Evolutionary conservation across 176 grass and related monocot genomes (phyloP), one percentile per base, ranked within the genome.

Genomic region (Tillandsia fasciculata): DNA sequence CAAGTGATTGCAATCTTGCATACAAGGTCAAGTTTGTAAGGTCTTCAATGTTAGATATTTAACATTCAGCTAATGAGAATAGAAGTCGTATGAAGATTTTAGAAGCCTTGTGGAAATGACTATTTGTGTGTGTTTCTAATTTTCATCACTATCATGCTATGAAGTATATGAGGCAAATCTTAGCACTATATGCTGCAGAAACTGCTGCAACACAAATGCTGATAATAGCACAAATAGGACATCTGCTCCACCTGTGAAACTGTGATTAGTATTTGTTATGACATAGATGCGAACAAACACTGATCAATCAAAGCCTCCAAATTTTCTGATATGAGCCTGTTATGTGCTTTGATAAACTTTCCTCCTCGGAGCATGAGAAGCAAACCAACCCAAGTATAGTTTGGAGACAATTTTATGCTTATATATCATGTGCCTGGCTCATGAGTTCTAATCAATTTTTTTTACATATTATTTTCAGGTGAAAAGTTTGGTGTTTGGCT

Each of bases 401-500:
- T 18, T 10, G 56, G 56, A 61, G 17, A 15, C 8, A 61, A 61
- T 8, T 9, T 61, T 23, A 61, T 23, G 15, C 56, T 20, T 61
- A 18, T 14, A 14, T n/a, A 8, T 9, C 56, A n/a, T 61, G 10
- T 2, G 33, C 51, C 10, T 71, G 51, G 18, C 3, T 68, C 48
- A 47, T 68, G 29, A 8, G 29, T 11, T 47, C 15, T 50, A 52
- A 67, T 11, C 26, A 67, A 67, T 12, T 18, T 23, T n/a, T 13
- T 67, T 28, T 67, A 67, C 59, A 52, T 78, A 10, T 73, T 68
- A 2, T 66, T 53, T 65, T 22, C 86, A 97, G 94, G 94, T 69
- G 94, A 97, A 85, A 97, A 79, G 72, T 48, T 92, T 63, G 83
- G 80, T 58, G 78, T 89, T 28, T 97, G 89, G 94, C 77, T 97